A percentile compares a stretch with the other conserved stretches of the same genome.
Conservation (phyloP, 2,329 filamentous ascomycete species). For the Pseudogymnoascus sp. region DNA sequence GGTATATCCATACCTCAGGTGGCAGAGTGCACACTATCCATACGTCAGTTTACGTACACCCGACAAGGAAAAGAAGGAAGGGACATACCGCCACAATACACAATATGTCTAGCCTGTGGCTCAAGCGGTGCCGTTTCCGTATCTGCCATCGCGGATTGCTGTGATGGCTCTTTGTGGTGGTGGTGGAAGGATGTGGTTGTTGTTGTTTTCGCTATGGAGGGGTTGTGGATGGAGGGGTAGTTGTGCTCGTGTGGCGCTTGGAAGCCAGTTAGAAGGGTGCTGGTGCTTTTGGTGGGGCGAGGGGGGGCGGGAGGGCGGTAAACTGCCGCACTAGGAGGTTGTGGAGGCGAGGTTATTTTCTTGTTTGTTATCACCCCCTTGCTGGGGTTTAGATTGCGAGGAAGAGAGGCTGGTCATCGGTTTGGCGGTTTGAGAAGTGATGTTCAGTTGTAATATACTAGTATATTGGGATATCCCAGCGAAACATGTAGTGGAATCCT, state of each 20-base stretch:
- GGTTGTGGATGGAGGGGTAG: neutral
- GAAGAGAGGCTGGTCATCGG: neutral
- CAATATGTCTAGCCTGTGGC: constrained; percentile 25
- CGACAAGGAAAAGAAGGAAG: neutral
- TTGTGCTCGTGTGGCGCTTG: neutral
- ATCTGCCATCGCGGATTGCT: constrained; percentile 8
- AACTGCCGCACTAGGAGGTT: neutral
- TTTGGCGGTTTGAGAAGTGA: neutral
- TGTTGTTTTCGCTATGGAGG: neutral
- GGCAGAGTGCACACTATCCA: constrained; percentile 53
- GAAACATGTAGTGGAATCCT: neutral
- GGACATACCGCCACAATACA: constrained; percentile 27
- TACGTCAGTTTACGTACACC: constrained; percentile 10
- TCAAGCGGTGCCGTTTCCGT: constrained; percentile 17
- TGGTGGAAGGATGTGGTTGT: neutral
- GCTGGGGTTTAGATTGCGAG: neutral
- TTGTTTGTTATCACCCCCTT: neutral
- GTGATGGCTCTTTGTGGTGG: constrained; percentile 27
- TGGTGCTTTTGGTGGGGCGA: neutral
- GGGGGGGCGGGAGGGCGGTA: neutral
- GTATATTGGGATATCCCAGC: neutral
- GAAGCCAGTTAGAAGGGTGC: neutral
- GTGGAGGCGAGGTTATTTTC: neutral
- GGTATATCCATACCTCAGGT: constrained; percentile 44
- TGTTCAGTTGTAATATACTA: too few relatives aligned